Evolutionary conservation across 768 basidiomycete species (phyloP), one percentile per base, ranked within the genome.

Genomic region (Suillus placidus): DNA sequence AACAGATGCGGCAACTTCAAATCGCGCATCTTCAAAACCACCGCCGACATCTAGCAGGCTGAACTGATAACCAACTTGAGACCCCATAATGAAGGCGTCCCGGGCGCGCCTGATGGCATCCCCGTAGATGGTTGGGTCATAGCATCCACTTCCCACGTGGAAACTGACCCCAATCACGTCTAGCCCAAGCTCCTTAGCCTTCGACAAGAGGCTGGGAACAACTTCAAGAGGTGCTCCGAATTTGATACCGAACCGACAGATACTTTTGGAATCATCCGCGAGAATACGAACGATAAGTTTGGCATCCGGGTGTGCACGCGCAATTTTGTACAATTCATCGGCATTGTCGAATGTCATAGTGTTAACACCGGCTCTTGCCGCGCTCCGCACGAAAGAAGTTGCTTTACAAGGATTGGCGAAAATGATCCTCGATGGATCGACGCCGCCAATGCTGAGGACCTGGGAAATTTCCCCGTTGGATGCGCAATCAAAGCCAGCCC

Each of bases 341-440:
- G 87, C 86, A 78, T 99, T 99, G 82, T 99, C 97, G 75, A 99
- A 99, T 6, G 97, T 98, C 97, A 98, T 97, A 80, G 85, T 88
- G 74, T 94, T 85, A 61, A 99, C 96, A 26, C 92, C 89, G 38
- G 82, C 78, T 71, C 85, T 88, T 49, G 89, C 88, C 18, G 97
- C 93, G 71, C 88, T 86, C 58, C 95, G 92, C 71, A 99, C 85
- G 81, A 96, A 98, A 0, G 95, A 97, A 13, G 87, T 84, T 2
- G 97, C 93, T 80, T 99, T 99, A 89, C 97, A 99, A 0, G 97
- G 97, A 79, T 99, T 99, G 69, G 97, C 97, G 73, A 95, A 99
- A 74, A 99, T 94, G 83, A 99, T 92, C 65, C 91, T 86, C 62
- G 86, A 84, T 5, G 96, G 88, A 56, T 86, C 84, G 61, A 97